These are phyloP conservation scores for Boeremia exigua DNA, from an alignment of 2,329 filamentous ascomycete genomes.

Conservation along the genomic window DNA sequence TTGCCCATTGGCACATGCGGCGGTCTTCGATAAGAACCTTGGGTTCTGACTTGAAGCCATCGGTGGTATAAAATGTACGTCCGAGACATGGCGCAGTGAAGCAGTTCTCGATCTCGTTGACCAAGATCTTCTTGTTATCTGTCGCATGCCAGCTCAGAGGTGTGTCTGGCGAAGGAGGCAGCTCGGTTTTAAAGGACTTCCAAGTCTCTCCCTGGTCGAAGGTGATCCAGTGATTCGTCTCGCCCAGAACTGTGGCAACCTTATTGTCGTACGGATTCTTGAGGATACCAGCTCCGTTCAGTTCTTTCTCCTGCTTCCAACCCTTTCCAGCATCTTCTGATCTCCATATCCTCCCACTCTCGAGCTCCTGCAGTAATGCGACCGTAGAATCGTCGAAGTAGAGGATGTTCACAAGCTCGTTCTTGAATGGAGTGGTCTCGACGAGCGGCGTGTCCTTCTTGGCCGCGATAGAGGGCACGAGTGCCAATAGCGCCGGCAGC, in stretches of 20 bases:
- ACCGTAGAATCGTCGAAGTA: slow-evolving; percentile 93
- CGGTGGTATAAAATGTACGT: slow-evolving; percentile 73
- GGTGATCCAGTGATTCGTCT: slow-evolving; percentile 79
- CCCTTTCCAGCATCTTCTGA: slow-evolving; percentile 80
- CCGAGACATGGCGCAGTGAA: slow-evolving; percentile 48
- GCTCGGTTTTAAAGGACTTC: slow-evolving; percentile 72
- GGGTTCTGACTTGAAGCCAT: slow-evolving; percentile 77
- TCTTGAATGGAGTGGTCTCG: slow-evolving; percentile 68
- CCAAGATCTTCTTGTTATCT: slow-evolving; percentile 85
- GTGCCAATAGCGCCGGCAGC: slow-evolving; percentile 60
- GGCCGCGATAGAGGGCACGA: slow-evolving; percentile 38
- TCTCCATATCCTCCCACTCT: slow-evolving; percentile 71
- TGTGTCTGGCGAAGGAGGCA: slow-evolving; percentile 59
- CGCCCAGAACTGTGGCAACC: slow-evolving; percentile 80
- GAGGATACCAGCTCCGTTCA: slow-evolving; percentile 67
- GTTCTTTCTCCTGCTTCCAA: slow-evolving; percentile 71
- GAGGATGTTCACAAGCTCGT: slow-evolving; percentile 71
- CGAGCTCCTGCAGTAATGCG: slow-evolving; percentile 74
- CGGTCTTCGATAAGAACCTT: slow-evolving; percentile 72
- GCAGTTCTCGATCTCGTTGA: slow-evolving; percentile 62
- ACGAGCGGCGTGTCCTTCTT: slow-evolving; percentile 70
- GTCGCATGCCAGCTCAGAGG: slow-evolving; percentile 79
- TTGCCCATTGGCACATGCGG: slow-evolving; percentile 86
- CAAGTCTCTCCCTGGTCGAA: slow-evolving; percentile 82
- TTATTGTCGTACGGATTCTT: slow-evolving; percentile 80